phyloP scores from a whole-genome alignment of 139 green algal genomes.

The Pedinophyceae sp. region DNA sequence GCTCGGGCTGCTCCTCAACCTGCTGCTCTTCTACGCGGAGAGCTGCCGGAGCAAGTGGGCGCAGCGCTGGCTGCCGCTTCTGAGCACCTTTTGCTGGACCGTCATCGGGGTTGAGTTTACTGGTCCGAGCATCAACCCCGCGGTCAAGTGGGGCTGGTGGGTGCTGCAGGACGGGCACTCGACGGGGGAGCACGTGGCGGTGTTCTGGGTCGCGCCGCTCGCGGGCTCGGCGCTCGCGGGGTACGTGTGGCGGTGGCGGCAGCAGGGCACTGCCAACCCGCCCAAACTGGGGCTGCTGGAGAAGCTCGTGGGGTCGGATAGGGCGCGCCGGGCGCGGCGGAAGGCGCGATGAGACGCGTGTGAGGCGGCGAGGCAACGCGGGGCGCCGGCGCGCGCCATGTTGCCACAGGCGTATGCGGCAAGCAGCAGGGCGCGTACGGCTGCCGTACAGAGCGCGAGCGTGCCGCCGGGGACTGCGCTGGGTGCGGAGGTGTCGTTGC shows the following conservation, averaged over 20 bases:
- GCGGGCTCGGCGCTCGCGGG: slow-evolving; percentile 14
- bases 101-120: slow-evolving; percentile 19
- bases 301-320: too few relatives aligned
- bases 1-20: slow-evolving; percentile 12
- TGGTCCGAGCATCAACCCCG: slow-evolving; percentile 27
- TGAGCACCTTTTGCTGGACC: slow-evolving; percentile 18
- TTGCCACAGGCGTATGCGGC: too few relatives aligned
- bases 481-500: too few relatives aligned
- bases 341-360: too few relatives aligned
- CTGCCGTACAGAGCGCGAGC: too few relatives aligned
- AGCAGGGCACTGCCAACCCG: too few relatives aligned
- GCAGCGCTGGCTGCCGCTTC: slow-evolving; percentile 8
- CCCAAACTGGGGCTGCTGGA: too few relatives aligned
- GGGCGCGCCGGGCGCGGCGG: too few relatives aligned
- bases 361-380: too few relatives aligned
- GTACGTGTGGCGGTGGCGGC: slow-evolving; percentile 10
- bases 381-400: too few relatives aligned
- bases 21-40: slow-evolving; percentile 6
- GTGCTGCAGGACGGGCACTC: slow-evolving; percentile 16
- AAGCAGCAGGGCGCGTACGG: too few relatives aligned
- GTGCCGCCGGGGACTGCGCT: too few relatives aligned
- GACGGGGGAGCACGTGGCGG: slow-evolving; percentile 14
- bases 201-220: slow-evolving; percentile 28
- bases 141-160: slow-evolving; percentile 21
- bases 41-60: slow-evolving; percentile 8